A percentile compares a stretch with the other conserved stretches of the same genome.
Conservation (phyloP, 805 yeast species). For the Torulaspora microellipsoides region DNA sequence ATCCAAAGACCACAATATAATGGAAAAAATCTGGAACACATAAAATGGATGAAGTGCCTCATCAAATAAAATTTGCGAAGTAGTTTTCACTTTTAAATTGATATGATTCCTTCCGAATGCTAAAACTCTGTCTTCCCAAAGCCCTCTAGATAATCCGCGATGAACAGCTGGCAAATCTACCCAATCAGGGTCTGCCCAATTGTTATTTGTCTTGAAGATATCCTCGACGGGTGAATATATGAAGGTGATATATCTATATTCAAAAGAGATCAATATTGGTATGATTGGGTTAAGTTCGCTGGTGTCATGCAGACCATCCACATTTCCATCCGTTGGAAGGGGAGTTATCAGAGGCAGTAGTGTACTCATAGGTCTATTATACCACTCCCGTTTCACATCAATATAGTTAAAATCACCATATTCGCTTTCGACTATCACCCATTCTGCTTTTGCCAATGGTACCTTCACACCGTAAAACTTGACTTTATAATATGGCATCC, state of each 20-base stretch:
- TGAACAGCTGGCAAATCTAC: conserved; percentile 47
- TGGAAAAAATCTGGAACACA: conserved; percentile 89
- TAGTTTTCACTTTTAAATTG: conserved; percentile 69
- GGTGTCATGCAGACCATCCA: conserved; percentile 24
- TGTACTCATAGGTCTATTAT: conserved; percentile 67
- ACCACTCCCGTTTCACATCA: conserved; percentile 53
- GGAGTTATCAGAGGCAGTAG: conserved; percentile 41
- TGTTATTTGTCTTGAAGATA: conserved; percentile 72
- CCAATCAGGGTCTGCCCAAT: conserved; percentile 88
- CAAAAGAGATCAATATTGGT: conserved; percentile 65
- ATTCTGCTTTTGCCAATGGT: conserved; percentile 78
- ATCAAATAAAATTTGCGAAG: conserved; percentile 61
- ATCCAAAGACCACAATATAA: conserved; percentile 87
- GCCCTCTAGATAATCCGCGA: conserved; percentile 64
- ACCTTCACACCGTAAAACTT: conserved; percentile 57
- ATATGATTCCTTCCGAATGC: conserved; percentile 79
- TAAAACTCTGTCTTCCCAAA: conserved; percentile 59
- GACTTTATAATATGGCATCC: conserved; percentile 80
- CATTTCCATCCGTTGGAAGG: conserved; percentile 29
- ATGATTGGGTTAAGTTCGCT: conserved; percentile 40
- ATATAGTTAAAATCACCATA: conserved; percentile 75
- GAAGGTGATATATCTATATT: conserved; percentile 78
- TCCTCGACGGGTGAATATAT: conserved; percentile 86
- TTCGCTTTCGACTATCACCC: conserved; percentile 93
- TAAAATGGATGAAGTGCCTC: conserved; percentile 95